A percentile compares a stretch with the other conserved stretches of the same genome.
Evolutionary conservation across 148 eudicot genomes (phyloP).

Genomic region (Amaranthus hypochondriacus): DNA sequence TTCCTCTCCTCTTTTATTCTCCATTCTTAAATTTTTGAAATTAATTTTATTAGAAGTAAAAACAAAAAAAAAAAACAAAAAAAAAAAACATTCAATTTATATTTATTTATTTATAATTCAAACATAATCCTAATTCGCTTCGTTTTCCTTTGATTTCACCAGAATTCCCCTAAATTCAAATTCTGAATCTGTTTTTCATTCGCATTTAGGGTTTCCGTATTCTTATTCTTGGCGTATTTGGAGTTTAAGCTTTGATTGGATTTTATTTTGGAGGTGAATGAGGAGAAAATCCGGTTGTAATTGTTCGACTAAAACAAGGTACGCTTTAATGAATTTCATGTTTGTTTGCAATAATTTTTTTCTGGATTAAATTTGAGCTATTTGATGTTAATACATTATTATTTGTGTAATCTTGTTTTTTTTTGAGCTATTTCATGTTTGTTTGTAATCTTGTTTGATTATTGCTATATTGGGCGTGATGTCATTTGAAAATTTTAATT

Average conservation of each 20-base stretch:
- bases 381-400: background rate
- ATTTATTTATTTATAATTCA: no score
- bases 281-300: background rate
- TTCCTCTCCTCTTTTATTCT: no score
- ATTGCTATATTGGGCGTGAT: background rate
- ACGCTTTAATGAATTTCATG: background rate
- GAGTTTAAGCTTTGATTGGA: background rate
- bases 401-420: background rate
- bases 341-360: background rate
- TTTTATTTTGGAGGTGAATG: background rate
- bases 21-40: no score
- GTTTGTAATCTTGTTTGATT: background rate
- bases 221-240: background rate
- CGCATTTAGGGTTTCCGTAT: background rate
- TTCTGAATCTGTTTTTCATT: background rate
- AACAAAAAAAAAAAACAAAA: no score
- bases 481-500: background rate
- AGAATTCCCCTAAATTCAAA: background rate
- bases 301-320: background rate
- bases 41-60: no score
- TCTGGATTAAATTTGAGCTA: background rate
- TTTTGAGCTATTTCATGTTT: background rate
- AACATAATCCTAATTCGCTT: background rate
- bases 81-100: no score
- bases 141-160: background rate